Evolutionary conservation across 306 rosid species (phyloP).

Genomic region (Styphnolobium japonicum): DNA sequence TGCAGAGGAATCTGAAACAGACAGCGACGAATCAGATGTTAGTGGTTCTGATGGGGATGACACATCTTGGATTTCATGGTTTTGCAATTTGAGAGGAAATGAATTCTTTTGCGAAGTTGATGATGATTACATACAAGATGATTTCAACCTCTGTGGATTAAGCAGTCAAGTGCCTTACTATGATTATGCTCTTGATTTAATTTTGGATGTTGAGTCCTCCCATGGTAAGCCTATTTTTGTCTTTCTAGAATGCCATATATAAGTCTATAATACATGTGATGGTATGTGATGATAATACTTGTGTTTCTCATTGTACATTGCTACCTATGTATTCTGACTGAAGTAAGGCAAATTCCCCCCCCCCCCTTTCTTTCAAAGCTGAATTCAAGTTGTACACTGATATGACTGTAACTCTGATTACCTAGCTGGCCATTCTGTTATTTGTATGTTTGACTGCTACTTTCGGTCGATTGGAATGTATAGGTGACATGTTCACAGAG

Average conservation of each 20-base stretch:
- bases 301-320: background rate
- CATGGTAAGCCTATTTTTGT: constrained; percentile 50
- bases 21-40: constrained; percentile 72
- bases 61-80: constrained; percentile 87
- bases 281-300: background rate
- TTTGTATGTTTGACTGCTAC: constrained; percentile 6
- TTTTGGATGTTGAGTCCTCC: constrained; percentile 77
- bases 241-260: background rate
- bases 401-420: background rate
- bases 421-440: constrained; percentile 11
- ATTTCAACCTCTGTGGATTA: constrained; percentile 84
- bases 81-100: constrained; percentile 84
- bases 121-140: constrained; percentile 84
- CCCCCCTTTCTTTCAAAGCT: too few species aligned
- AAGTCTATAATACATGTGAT: background rate
- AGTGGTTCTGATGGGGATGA: constrained; percentile 87
- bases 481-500: constrained; percentile 81
- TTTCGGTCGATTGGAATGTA: constrained; percentile 26
- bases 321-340: background rate
- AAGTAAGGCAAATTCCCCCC: background rate
- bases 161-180: constrained; percentile 83
- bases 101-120: constrained; percentile 84
- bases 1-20: constrained; percentile 81
- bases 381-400: background rate
- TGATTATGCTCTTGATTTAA: constrained; percentile 84